Base-by-base conservation (phyloP, 2,329 filamentous ascomycete genomes). In the Diaporthe vaccinii region DNA sequence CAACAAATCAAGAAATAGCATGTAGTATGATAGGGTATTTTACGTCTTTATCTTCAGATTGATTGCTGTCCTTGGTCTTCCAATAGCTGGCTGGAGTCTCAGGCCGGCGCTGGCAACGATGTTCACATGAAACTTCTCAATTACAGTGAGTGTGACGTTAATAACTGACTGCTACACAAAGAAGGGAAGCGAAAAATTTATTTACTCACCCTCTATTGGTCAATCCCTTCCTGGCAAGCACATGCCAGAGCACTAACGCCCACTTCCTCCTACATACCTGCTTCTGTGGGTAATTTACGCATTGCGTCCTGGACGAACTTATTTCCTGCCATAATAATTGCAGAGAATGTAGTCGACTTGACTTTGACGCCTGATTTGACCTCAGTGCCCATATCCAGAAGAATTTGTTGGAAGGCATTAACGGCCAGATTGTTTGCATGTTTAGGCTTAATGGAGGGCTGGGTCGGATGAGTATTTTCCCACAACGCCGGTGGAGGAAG, bases 401-500 rank as follows among this genome's bases (percentile, higher is more conserved):
- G 15, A 69, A 12, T 25, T 25, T 9, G n/a, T 20, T 7, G 22
- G 15, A 46, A 55, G 9, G 34, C 65, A 69, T 55, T 55, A 8
- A 69, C n/a, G 49, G 49, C 34, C 65, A 69, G 49, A 69, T 39
- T 53, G 49, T 39, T 39, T 22, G 34, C 65, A 28, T 55, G 5
- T 55, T 69, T 69, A 69, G 65, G 65, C 65, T 69, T 55, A 69
- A 69, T 69, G 46, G 31, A 28, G 22, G 10, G 14, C 15, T 34
- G n/a, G 46, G n/a, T 69, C 49, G 49, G 65, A 28, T 55, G 46
- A 69, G 31, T 15, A 4, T 69, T 69, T 41, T 41, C 15, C 65
- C 65, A 69, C 31, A 53, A 41, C n/a, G 14, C 10, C 46, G 53
- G 46, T 68, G 44, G 62, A 68, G 44, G 44, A 68, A 25, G 28